These are phyloP conservation scores for Pythium apleroticum DNA, from an alignment of 352 stramenopile species.

Conservation along the genomic window DNA sequence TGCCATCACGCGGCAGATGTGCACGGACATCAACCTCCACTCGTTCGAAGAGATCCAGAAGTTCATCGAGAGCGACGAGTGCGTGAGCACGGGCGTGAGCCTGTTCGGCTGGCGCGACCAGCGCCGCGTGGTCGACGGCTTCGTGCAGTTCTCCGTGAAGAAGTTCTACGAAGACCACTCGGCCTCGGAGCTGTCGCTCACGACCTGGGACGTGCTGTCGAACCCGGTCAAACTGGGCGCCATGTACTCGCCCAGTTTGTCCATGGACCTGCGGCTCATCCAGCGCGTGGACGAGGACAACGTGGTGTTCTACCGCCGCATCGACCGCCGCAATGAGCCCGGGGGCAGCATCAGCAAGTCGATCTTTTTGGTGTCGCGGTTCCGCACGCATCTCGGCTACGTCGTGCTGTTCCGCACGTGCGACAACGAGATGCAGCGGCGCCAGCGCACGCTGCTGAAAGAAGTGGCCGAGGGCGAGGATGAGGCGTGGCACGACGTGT, in stretches of 20 bases:
- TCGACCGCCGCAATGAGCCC: constrained; percentile 26
- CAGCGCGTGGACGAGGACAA: constrained; percentile 65
- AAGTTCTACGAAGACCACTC: constrained; percentile 44
- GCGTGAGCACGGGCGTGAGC: constrained; percentile 42
- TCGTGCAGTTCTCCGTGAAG: constrained; percentile 56
- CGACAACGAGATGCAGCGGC: constrained; percentile 26
- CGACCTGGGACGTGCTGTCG: constrained; percentile 43
- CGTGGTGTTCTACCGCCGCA: constrained; percentile 53
- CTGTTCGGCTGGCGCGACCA: constrained; percentile 59
- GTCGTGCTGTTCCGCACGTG: constrained; percentile 50
- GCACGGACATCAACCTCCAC: constrained; percentile 34
- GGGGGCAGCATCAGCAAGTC: constrained; percentile 37
- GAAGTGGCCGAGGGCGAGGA: constrained; percentile 8
- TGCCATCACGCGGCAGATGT: constrained; percentile 40
- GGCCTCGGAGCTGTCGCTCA: constrained; percentile 30
- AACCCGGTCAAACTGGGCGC: constrained; percentile 26
- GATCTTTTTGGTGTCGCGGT: constrained; percentile 46
- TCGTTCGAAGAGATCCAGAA: constrained; percentile 42
- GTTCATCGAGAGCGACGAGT: constrained; percentile 46
- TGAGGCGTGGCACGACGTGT: constrained; percentile 58
- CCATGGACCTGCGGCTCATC: constrained; percentile 43
- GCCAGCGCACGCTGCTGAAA: constrained; percentile 14
- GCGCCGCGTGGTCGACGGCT: constrained; percentile 34
- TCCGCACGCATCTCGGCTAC: constrained; percentile 37
- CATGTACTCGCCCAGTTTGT: constrained; percentile 46